Conservation (phyloP, 2,329 filamentous ascomycete species). For the Lasiodiplodia theobromae region DNA sequence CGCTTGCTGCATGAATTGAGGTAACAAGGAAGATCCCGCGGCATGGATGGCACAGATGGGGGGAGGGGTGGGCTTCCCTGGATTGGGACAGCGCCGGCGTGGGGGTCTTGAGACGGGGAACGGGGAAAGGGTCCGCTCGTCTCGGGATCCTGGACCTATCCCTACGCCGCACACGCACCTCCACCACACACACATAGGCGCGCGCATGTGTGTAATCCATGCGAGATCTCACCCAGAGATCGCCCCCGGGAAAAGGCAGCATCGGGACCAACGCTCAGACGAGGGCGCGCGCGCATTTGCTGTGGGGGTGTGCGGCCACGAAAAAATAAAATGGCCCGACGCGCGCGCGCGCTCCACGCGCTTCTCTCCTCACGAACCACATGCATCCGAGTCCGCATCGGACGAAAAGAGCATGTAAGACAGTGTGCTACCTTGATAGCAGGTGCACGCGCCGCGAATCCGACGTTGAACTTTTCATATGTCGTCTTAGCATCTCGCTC, state of each 20-base stretch:
- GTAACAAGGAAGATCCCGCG: neutral
- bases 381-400: neutral
- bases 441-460: neutral
- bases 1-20: neutral
- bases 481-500: too few relatives aligned
- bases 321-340: neutral
- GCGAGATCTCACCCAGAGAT: neutral
- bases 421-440: neutral
- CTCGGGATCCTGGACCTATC: conserved; percentile 5
- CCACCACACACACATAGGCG: neutral
- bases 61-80: neutral
- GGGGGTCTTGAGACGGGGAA: conserved; percentile 4
- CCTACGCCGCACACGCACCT: neutral
- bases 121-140: conserved; percentile 12
- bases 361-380: neutral
- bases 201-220: neutral
- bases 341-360: neutral
- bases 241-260: neutral
- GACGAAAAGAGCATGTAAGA: neutral
- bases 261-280: neutral
- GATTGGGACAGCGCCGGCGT: neutral
- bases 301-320: neutral
- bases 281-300: too few relatives aligned
- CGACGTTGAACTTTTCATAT: too few relatives aligned
- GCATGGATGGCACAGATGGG: conserved; percentile 20